Conservation (phyloP, 768 basidiomycete genomes). For the Suillus hirtellus region DNA sequence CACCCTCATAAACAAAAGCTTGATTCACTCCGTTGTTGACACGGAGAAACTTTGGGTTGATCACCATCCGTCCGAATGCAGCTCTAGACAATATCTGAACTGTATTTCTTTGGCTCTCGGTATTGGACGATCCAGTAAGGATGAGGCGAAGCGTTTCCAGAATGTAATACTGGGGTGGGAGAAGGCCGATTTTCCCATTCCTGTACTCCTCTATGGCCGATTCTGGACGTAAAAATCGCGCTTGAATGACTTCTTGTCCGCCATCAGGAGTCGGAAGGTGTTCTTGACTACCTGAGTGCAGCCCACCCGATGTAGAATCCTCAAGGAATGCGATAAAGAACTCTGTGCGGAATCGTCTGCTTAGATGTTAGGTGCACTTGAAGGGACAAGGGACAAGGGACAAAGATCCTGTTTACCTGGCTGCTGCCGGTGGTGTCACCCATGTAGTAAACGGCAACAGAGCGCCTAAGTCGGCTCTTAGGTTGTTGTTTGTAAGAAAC, state of each 20-base stretch:
- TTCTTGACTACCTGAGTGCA: constrained; percentile 56
- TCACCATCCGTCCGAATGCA: constrained; percentile 59
- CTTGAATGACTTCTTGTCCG: constrained; percentile 66
- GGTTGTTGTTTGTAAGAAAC: constrained; percentile 49
- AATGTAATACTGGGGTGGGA: constrained; percentile 79
- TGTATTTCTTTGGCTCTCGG: constrained; percentile 44
- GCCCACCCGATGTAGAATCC: constrained; percentile 41
- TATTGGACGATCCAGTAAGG: constrained; percentile 43
- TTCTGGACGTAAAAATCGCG: constrained; percentile 62
- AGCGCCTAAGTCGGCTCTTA: constrained; percentile 45
- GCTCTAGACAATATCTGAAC: constrained; percentile 51
- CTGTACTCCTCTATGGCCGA: constrained; percentile 54
- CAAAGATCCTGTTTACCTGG: constrained; percentile 40
- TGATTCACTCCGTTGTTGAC: constrained; percentile 45
- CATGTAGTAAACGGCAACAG: constrained; percentile 74
- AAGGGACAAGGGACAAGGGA: too few species aligned
- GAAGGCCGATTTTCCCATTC: constrained; percentile 52
- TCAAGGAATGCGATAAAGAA: constrained; percentile 70
- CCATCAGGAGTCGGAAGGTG: constrained; percentile 67
- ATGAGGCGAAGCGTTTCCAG: constrained; percentile 59
- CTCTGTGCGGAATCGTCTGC: constrained; percentile 68
- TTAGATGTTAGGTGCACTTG: constrained; percentile 8
- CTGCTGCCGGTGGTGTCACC: constrained; percentile 61
- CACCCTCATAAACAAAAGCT: constrained; percentile 67
- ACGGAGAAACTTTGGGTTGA: constrained; percentile 49